A percentile compares a stretch with the other conserved stretches of the same genome.
These are phyloP conservation scores for Fusarium sp. DNA, from an alignment of 2,329 filamentous ascomycete species.

Conservation along the genomic window DNA sequence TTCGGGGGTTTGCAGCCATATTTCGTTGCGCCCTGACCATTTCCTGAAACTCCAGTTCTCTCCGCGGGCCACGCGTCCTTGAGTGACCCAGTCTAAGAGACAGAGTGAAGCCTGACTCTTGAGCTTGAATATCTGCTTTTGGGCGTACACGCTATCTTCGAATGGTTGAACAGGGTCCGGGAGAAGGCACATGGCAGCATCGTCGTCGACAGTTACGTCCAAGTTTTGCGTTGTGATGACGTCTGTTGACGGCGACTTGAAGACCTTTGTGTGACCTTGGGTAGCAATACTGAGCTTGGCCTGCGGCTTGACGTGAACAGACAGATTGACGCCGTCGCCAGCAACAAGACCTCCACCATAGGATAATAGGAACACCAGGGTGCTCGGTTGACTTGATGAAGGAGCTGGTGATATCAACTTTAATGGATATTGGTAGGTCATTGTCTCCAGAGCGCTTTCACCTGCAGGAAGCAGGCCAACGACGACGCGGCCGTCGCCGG, in stretches of 20 bases:
- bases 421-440: constrained; percentile 92
- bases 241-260: constrained; percentile 73
- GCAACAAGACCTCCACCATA: constrained; percentile 94
- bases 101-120: constrained; percentile 71
- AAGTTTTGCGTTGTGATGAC: constrained; percentile 67
- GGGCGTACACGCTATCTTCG: constrained; percentile 81
- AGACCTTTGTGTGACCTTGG: constrained; percentile 92
- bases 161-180: constrained; percentile 96
- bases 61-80: constrained; percentile 83
- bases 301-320: constrained; percentile 68
- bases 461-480: constrained; percentile 76
- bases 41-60: constrained; percentile 86
- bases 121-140: constrained; percentile 79
- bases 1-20: constrained; percentile 64
- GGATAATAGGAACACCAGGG: constrained; percentile 88
- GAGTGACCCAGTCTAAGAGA: constrained; percentile 92
- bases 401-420: constrained; percentile 88
- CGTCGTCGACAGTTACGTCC: constrained; percentile 58
- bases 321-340: constrained; percentile 81
- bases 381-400: constrained; percentile 68
- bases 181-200: constrained; percentile 70
- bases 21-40: constrained; percentile 88
- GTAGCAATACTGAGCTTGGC: constrained; percentile 75
- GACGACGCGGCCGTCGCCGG: constrained; percentile 82
- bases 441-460: constrained; percentile 74